Evolutionary conservation across 768 basidiomycete genomes (phyloP).

Genomic region (Boletus coccyginus): DNA sequence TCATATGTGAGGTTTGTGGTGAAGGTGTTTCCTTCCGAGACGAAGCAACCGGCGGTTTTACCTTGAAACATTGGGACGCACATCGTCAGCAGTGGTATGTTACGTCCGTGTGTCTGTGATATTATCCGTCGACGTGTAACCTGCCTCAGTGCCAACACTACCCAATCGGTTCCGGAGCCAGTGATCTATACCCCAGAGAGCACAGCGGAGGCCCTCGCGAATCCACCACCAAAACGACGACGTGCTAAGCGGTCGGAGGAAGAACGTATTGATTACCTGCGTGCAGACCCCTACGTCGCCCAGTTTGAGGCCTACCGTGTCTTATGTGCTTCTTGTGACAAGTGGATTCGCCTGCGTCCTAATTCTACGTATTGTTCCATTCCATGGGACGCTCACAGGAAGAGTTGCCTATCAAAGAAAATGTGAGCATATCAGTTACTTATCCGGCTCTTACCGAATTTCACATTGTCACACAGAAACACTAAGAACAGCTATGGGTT

Average conservation of each 20-base stretch:
- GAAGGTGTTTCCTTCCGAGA: slow-evolving; percentile 65
- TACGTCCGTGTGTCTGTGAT: slow-evolving; percentile 1
- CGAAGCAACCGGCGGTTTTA: slow-evolving; percentile 59
- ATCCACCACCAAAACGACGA: slow-evolving; percentile 59
- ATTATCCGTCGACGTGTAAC: slow-evolving; percentile 6
- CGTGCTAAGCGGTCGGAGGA: slow-evolving; percentile 77
- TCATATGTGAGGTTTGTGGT: slow-evolving; percentile 65
- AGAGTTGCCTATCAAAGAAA: slow-evolving; percentile 79
- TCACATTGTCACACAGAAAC: slow-evolving; percentile 16
- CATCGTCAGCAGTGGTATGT: slow-evolving; percentile 61
- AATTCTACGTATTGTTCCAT: slow-evolving; percentile 89
- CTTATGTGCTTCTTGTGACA: slow-evolving; percentile 76
- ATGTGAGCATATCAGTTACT: slow-evolving; percentile 42
- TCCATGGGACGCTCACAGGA: slow-evolving; percentile 83
- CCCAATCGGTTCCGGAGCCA: slow-evolving; percentile 33
- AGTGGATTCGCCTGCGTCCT: slow-evolving; percentile 82
- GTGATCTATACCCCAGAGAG: slow-evolving; percentile 44
- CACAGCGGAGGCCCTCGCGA: slow-evolving; percentile 40
- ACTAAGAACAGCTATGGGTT: slow-evolving; percentile 56
- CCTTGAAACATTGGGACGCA: slow-evolving; percentile 66
- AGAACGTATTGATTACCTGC: slow-evolving; percentile 67
- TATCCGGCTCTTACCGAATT: slow-evolving; percentile 6
- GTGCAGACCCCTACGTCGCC: slow-evolving; percentile 73
- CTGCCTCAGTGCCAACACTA: slow-evolving; percentile 27
- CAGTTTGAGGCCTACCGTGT: slow-evolving; percentile 79